Base-by-base conservation (phyloP, 2,329 filamentous ascomycete genomes). In the Diplocarpon rosae region DNA sequence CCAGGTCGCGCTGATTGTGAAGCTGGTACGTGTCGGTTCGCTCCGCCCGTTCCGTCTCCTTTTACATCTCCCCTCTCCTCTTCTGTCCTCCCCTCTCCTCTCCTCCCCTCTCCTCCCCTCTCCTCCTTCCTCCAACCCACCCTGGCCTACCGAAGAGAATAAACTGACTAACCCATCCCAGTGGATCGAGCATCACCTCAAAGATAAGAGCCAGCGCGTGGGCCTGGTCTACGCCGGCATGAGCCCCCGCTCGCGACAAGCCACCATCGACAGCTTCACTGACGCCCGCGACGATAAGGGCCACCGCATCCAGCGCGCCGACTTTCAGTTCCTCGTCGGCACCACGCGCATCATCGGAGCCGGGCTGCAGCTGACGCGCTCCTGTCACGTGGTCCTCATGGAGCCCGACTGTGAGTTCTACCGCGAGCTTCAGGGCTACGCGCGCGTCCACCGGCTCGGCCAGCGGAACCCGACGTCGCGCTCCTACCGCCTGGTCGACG, bases 1-100 rank as follows among this genome's bases (percentile, higher is more conserved):
- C 39, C 42, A 37, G 7, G 47, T 51, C 10, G 45, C 43, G 5
- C 44, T 56, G 13, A 42, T 56, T 16, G n/a, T 56, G n/a, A 50
- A 52, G 35, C 12, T 50, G 20, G 46, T 52, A 39, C 15, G 20
- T 24, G 4, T 7, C 20, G 20, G 44, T 41, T 10, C 29, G n/a
- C n/a, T n/a, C n/a, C n/a, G n/a, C n/a, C n/a, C n/a, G n/a, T n/a
- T n/a, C n/a, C n/a, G n/a, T n/a, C n/a, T n/a, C n/a, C n/a, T n/a
- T n/a, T n/a, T n/a, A n/a, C n/a, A n/a, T n/a, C 5, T 17, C 14
- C 12, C 11, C 10, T 16, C 34, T 20, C 29, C 14, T 10, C 27
- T 39, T 17, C 5, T 27, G 27, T 2, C 8, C 9, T 24, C 13
- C 11, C 11, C n/a, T n/a, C n/a, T n/a, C n/a, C n/a, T n/a, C n/a